Evolutionary conservation across 257 asterid species (phyloP), one percentile per base, ranked within the genome.

Genomic region (Przewalskia tangutica): DNA sequence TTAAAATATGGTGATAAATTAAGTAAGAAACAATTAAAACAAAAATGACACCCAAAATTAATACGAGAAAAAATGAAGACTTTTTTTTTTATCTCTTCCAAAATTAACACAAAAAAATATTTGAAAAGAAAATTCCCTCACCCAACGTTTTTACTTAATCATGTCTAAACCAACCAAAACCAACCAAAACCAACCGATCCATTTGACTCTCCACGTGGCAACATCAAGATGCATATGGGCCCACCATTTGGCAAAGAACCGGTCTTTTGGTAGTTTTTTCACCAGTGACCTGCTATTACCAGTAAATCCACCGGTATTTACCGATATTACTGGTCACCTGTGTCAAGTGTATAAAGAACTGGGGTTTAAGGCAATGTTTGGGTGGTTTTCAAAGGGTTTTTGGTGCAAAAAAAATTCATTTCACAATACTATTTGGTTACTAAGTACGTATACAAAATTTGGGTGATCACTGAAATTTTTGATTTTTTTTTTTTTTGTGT

Each of bases 61-160:
- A n/a, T n/a, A n/a, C n/a, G n/a, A n/a, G n/a, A n/a, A n/a, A n/a
- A n/a, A n/a, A n/a, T n/a, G n/a, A n/a, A n/a, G n/a, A n/a, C n/a
- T n/a, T n/a, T n/a, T n/a, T n/a, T n/a, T n/a, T n/a, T n/a, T n/a
- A n/a, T n/a, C n/a, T n/a, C n/a, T n/a, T n/a, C n/a, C n/a, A n/a
- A n/a, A n/a, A n/a, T n/a, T n/a, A n/a, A n/a, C n/a, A 59, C 42
- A 53, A 82, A 89, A 85, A 81, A 53, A 60, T 2, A 1, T 1
- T 18, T 44, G 5, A 70, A 5, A 34, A 36, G 84, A 90, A 91
- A 89, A 83, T 89, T 89, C 90, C 86, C 79, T 87, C 89, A 91
- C 89, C 90, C 92, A 89, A 89, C 96, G 88, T 83, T 88, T 65
- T 88, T 90, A 90, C 59, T 89, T 90, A 94, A 86, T 83, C 83